Evolutionary conservation across 2,329 filamentous ascomycete species (phyloP), one percentile per base, ranked within the genome.

Genomic region (Alternaria sp.): DNA sequence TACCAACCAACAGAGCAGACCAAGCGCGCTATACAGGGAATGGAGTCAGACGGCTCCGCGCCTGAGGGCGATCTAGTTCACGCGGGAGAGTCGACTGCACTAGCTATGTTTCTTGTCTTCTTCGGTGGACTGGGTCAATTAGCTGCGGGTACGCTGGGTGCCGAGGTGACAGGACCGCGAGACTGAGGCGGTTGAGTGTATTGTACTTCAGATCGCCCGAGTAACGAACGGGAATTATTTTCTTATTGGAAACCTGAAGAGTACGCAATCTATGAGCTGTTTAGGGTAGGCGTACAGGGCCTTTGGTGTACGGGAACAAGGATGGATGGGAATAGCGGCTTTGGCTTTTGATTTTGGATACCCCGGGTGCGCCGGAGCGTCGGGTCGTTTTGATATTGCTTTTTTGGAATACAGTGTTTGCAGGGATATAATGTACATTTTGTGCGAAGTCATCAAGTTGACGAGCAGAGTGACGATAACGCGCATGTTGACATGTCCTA

Each of bases 121-220:
- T 41, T 75, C 3, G 79, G 78, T 11, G 79, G 79, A 7, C 56
- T 80, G 23, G 79, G 79, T 2, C 70, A 76, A 58, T 49, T 78
- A 28, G 75, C 73, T 46, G 69, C 77, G 20, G 71, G 74, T 25
- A 74, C 75, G 45, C 63, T 80, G 18, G 79, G 79, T 9, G 78
- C 78, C 18, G 79, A 81, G 65, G 75, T 76, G 25, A 75, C 67
- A 10, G 70, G 69, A 25, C 64, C 68, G 28, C 44, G 55, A 46
- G 69, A 75, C 41, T 73, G 58, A 64, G 49, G 25, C 15, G 9
- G 9, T 37, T 21, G 33, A 49, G 28, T 41, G 37, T 18, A 41
- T n/a, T 41, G 44, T 46, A 46, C 11, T 33, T 30, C 11, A 41
- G 9, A 23, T 46, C 6, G 55, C 20, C 25, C 41, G 55, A 21